Base-by-base conservation (phyloP, 2,329 filamentous ascomycete species). In the Thyridium curvatum region DNA sequence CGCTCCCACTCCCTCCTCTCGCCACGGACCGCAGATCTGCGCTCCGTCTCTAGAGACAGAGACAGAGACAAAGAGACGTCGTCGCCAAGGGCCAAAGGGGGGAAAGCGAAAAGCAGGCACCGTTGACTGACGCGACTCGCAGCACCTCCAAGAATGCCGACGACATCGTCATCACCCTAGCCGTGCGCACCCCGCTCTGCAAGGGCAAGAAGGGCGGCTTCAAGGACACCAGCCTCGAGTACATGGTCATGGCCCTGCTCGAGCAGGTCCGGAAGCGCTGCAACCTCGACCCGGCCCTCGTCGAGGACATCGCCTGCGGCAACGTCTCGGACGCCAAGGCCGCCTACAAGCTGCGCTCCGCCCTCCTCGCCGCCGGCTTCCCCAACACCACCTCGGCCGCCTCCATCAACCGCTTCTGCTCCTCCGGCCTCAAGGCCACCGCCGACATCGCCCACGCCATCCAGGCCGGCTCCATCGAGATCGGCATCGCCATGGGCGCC, bases 391-490 rank as follows among this genome's bases (percentile, higher is more conserved):
- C 86, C 35, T 78, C 80, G 48, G 87, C 85, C 47, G 90, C 77
- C 32, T 82, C 84, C 32, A 74, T 94, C 42, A 97, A 97, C 74
- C 84, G 93, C 45, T 97, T 98, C 81, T 98, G 93, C 75, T 94
- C 88, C 30, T 96, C 90, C 0, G 93, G 93, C 29, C 82, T 98
- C 49, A 94, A 96, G 67, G 90, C 93, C 41, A 86, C 90, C 5
- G 90, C 94, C 64, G 89, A 96, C 57, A 94, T 98, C 50, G 90
- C 93, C 37, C 84, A 93, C 66, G 78, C 89, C 59, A 96, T 98
- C 62, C 62, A 73, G 42, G 68, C 71, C 37, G 89, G 90, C 45
- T 77, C 77, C 51, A 97, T 98, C 60, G 84, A 94, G 43, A 64
- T 94, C 47, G 93, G 93, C 52, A 70, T 98, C 45, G 91, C 90